Conservation (phyloP, 192 early-diverging fungal species). For the Endogone sp. region DNA sequence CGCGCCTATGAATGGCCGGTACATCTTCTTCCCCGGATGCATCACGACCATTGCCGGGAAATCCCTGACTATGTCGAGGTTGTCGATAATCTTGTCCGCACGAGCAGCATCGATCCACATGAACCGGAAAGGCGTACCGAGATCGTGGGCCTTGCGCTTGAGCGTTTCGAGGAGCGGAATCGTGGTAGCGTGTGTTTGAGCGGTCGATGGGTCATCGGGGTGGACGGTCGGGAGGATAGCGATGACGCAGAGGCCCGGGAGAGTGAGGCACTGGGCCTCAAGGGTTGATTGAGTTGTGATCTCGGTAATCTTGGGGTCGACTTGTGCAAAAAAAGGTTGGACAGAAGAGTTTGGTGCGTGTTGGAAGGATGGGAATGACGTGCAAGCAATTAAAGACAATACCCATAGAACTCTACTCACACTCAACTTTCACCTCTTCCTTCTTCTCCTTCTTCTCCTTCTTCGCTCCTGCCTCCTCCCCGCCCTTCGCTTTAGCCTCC, state of each 20-base stretch:
- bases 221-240: conserved; percentile 32
- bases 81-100: conserved; percentile 34
- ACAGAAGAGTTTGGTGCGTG: conserved; percentile 4
- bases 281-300: conserved; percentile 30
- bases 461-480: conserved; percentile 15
- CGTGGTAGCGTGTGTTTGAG: conserved; percentile 34
- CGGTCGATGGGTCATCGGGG: conserved; percentile 33
- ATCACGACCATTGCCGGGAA: conserved; percentile 55
- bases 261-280: conserved; percentile 11
- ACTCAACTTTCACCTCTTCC: conserved; percentile 1
- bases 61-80: conserved; percentile 57
- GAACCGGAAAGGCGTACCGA: conserved; percentile 36
- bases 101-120: conserved; percentile 58
- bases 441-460: conserved; percentile 6
- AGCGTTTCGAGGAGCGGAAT: conserved; percentile 32
- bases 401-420: neutral
- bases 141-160: conserved; percentile 31
- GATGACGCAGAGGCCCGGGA: conserved; percentile 33
- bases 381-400: neutral
- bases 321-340: neutral
- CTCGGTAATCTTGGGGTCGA: conserved; percentile 30
- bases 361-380: neutral
- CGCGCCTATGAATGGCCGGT: conserved; percentile 54
- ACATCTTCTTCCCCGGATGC: conserved; percentile 51
- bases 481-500: conserved; percentile 11